Evolutionary conservation across 2,329 filamentous ascomycete genomes (phyloP).

Genomic region (Penicillium sp.): DNA sequence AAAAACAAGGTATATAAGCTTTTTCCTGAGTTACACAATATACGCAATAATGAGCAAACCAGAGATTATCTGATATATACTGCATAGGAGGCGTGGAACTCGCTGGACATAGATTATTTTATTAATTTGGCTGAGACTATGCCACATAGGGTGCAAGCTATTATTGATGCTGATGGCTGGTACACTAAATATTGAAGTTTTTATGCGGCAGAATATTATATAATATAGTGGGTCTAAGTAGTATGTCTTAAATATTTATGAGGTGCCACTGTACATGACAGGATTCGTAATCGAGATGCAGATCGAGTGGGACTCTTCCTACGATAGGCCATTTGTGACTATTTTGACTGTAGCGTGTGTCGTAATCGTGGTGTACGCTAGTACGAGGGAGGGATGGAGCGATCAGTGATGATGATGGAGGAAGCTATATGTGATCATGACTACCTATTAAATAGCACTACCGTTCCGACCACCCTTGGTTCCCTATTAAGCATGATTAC

Average conservation of each 20-base stretch:
- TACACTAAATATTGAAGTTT: conserved; percentile 2
- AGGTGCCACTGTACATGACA: not conserved
- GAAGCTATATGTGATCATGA: too few species aligned
- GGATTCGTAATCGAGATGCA: too few species aligned
- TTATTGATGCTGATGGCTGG: conserved; percentile 2
- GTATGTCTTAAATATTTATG: not conserved
- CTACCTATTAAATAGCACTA: too few species aligned
- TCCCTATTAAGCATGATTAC: too few species aligned
- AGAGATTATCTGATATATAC: conserved; percentile 1
- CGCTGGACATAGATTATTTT: not conserved
- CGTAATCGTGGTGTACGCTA: too few species aligned
- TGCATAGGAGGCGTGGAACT: not conserved
- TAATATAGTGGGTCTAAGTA: not conserved
- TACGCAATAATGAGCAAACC: conserved; percentile 4
- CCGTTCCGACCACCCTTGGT: too few species aligned
- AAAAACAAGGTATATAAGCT: conserved; percentile 13
- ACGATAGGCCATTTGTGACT: too few species aligned
- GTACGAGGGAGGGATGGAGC: too few species aligned
- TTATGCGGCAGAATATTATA: not conserved
- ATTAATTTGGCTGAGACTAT: conserved; percentile 4
- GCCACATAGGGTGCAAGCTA: not conserved
- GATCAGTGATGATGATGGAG: too few species aligned
- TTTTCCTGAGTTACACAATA: conserved; percentile 5
- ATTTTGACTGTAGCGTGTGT: too few species aligned
- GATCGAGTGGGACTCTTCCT: too few species aligned